Percentiles rank a stretch among this genome's conserved stretches.
Conservation (phyloP, 2,329 filamentous ascomycete species). For the Colletotrichum sp. region DNA sequence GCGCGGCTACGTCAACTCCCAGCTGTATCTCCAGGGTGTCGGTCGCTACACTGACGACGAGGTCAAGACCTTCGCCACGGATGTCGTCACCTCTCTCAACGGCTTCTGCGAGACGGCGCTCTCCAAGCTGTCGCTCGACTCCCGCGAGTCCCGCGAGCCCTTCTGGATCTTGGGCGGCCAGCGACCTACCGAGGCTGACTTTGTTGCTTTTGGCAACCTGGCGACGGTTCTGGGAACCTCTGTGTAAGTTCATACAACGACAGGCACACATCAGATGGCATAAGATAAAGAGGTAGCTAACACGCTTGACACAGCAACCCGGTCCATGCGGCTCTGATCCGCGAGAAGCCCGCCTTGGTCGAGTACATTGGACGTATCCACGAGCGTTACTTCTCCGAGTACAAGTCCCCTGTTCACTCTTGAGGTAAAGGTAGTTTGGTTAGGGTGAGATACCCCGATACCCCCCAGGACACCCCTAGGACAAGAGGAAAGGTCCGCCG, state of each 20-base stretch:
- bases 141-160: slow-evolving; percentile 10
- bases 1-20: slow-evolving; percentile 18
- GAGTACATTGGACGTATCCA: slow-evolving; percentile 19
- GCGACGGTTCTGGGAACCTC: slow-evolving; percentile 16
- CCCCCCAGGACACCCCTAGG: background rate
- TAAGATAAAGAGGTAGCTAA: background rate
- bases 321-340: slow-evolving; percentile 16
- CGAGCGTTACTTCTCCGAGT: slow-evolving; percentile 18
- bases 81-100: slow-evolving; percentile 22
- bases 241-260: no score
- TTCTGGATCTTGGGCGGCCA: slow-evolving; percentile 28
- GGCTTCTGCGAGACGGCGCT: slow-evolving; percentile 19
- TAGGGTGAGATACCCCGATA: slow-evolving; percentile 17
- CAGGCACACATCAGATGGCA: background rate
- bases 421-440: background rate
- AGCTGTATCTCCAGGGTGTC: slow-evolving; percentile 26
- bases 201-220: slow-evolving; percentile 15
- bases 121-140: slow-evolving; percentile 6
- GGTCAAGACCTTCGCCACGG: slow-evolving; percentile 19
- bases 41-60: slow-evolving; percentile 23
- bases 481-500: background rate
- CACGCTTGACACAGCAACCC: background rate
- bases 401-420: slow-evolving; percentile 16
- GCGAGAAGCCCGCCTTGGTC: slow-evolving; percentile 18
- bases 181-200: slow-evolving; percentile 26